Evolutionary conservation across 2,329 filamentous ascomycete species (phyloP).

Genomic region (Aspergillus sojae): DNA sequence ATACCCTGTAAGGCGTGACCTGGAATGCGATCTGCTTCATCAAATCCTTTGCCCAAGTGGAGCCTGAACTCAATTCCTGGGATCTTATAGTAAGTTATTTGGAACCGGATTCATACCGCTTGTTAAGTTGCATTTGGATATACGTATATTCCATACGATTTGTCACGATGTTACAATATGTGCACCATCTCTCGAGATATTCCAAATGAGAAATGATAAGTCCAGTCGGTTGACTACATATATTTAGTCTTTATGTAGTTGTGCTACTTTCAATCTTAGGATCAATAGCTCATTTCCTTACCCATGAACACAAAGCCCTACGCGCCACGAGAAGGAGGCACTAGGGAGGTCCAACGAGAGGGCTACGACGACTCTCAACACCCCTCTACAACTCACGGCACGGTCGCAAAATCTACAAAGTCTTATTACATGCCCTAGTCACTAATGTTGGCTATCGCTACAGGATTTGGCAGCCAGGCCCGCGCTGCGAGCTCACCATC

Average conservation of each 20-base stretch:
- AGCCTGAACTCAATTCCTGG: not conserved
- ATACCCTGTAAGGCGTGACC: not conserved
- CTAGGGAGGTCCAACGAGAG: not conserved
- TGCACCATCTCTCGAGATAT: no score
- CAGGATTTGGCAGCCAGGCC: constrained; percentile 13
- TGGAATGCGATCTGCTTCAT: not conserved
- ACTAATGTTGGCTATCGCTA: constrained; percentile 19
- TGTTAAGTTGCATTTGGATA: no score
- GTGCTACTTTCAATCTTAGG: no score
- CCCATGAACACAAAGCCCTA: not conserved
- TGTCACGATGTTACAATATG: no score
- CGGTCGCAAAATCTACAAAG: constrained; percentile 5
- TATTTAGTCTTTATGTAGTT: no score
- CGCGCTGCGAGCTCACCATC: constrained; percentile 20
- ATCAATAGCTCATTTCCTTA: no score
- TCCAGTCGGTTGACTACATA: no score
- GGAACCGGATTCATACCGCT: not conserved
- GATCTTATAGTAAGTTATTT: not conserved
- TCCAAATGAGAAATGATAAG: no score
- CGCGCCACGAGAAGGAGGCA: not conserved
- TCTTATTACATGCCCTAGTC: constrained; percentile 15
- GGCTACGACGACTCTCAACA: not conserved
- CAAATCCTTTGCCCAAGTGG: not conserved
- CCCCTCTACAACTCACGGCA: not conserved
- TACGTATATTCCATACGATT: no score